Evolutionary conservation across 2,329 filamentous ascomycete species (phyloP).

Genomic region (Blastomyces percursus): DNA sequence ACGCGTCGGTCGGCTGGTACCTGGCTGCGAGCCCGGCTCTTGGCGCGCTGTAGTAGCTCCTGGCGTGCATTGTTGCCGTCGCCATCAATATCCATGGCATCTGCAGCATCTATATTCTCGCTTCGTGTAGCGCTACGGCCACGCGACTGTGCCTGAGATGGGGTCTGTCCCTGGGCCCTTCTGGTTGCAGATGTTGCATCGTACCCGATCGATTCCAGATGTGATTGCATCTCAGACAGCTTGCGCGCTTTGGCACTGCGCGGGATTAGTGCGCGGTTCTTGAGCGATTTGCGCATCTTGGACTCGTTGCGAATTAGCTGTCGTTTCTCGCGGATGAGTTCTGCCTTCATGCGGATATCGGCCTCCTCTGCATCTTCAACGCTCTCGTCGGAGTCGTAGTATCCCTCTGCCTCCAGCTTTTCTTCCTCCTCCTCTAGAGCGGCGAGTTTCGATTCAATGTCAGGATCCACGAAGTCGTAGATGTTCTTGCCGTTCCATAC

Average conservation of each 20-base stretch:
- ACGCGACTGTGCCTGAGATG: slow-evolving; percentile 46
- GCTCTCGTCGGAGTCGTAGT: slow-evolving; percentile 76
- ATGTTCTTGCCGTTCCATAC: slow-evolving; percentile 93
- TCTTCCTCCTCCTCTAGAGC: slow-evolving; percentile 94
- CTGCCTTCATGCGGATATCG: slow-evolving; percentile 80
- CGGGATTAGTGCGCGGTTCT: slow-evolving; percentile 92
- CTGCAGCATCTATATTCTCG: slow-evolving; percentile 49
- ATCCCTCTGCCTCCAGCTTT: slow-evolving; percentile 78
- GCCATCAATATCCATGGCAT: slow-evolving; percentile 38
- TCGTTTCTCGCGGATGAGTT: slow-evolving; percentile 91
- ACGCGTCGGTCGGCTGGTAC: slow-evolving; percentile 38
- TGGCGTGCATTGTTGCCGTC: slow-evolving; percentile 28
- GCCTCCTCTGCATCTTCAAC: slow-evolving; percentile 82
- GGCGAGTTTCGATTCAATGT: slow-evolving; percentile 86
- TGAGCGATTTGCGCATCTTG: slow-evolving; percentile 89
- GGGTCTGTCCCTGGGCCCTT: slow-evolving; percentile 52
- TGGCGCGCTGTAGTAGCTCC: slow-evolving; percentile 51
- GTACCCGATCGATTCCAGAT: slow-evolving; percentile 73
- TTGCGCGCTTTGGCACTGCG: slow-evolving; percentile 70
- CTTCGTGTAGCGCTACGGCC: slow-evolving; percentile 59
- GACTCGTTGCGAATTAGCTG: slow-evolving; percentile 86
- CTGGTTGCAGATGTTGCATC: slow-evolving; percentile 64
- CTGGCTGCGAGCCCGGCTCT: slow-evolving; percentile 55
- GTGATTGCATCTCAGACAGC: slow-evolving; percentile 74
- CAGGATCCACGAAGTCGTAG: slow-evolving; percentile 92